These are phyloP conservation scores for Colletotrichum tanaceti DNA, from an alignment of 2,329 filamentous ascomycete species.

Conservation along the genomic window DNA sequence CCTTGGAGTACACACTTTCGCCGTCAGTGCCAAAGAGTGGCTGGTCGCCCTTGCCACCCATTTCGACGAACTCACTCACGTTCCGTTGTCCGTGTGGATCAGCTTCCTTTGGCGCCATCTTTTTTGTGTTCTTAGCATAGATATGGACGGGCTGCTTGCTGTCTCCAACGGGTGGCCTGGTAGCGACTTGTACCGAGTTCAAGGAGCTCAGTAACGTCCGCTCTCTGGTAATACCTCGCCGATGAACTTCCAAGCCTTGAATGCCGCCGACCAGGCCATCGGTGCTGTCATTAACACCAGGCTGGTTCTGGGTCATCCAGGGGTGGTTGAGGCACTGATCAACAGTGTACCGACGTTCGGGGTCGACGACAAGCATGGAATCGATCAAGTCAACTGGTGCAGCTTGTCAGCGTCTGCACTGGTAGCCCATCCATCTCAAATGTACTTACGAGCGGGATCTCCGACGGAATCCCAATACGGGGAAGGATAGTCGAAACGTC, in stretches of 20 bases:
- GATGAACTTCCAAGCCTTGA: constrained; percentile 82
- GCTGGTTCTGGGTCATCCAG: constrained; percentile 77
- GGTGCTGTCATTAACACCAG: constrained; percentile 83
- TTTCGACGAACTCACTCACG: constrained; percentile 81
- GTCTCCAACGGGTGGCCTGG: constrained; percentile 59
- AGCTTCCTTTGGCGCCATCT: constrained; percentile 63
- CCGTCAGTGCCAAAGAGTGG: constrained; percentile 76
- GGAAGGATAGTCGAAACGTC: constrained; percentile 92
- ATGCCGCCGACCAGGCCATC: constrained; percentile 92
- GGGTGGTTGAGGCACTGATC: constrained; percentile 92
- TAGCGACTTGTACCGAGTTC: constrained; percentile 74
- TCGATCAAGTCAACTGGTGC: constrained; percentile 85
- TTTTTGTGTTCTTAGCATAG: constrained; percentile 75
- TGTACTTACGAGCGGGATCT: constrained; percentile 76
- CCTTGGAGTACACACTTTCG: constrained; percentile 61
- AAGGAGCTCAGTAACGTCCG: constrained; percentile 85
- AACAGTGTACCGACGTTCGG: constrained; percentile 84
- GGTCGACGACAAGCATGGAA: constrained; percentile 90
- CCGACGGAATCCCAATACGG: constrained; percentile 94
- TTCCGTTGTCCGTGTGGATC: constrained; percentile 74
- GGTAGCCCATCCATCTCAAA: background rate
- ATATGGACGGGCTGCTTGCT: constrained; percentile 73
- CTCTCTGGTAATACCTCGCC: constrained; percentile 82
- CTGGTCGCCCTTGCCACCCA: constrained; percentile 89
- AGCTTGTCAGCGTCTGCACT: background rate